These are phyloP conservation scores for Capsella bursapastoris DNA, from an alignment of 345 rosid species.

Conservation along the genomic window DNA sequence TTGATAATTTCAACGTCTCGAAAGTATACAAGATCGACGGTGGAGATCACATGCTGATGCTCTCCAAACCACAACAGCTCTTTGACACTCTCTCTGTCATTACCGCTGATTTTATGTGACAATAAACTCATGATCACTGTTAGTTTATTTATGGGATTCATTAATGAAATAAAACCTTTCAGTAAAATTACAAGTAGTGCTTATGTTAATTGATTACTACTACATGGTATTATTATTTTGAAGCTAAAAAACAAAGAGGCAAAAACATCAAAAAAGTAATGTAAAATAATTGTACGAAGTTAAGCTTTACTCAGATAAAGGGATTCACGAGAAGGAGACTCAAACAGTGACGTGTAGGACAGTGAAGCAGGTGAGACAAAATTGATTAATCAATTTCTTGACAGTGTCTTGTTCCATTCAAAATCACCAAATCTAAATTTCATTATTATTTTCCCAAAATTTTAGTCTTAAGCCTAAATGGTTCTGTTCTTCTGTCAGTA, in stretches of 20 bases:
- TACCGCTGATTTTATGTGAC: slow-evolving; percentile 2
- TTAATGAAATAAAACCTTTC: neutral
- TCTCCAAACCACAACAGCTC: slow-evolving; percentile 42
- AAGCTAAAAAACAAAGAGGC: slow-evolving; percentile 24
- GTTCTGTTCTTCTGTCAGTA: slow-evolving; percentile 24
- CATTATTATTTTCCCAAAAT: neutral
- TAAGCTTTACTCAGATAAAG: slow-evolving; percentile 30
- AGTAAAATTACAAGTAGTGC: neutral
- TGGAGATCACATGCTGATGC: slow-evolving; percentile 49
- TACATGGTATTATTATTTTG: neutral
- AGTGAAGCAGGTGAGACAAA: slow-evolving; percentile 44
- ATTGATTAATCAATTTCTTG: slow-evolving; percentile 39
- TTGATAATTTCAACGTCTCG: slow-evolving; percentile 43
- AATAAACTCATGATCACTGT: no score
- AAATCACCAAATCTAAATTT: slow-evolving; percentile 23
- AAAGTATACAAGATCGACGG: slow-evolving; percentile 43
- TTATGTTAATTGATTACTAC: neutral
- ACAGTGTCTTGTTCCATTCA: slow-evolving; percentile 41
- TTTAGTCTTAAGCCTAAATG: slow-evolving; percentile 2
- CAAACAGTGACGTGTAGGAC: slow-evolving; percentile 43
- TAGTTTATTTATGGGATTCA: neutral
- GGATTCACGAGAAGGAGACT: slow-evolving; percentile 43
- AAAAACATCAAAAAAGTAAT: neutral
- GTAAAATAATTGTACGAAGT: slow-evolving; percentile 38
- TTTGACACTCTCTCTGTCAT: slow-evolving; percentile 33